Base-by-base conservation (phyloP, 768 basidiomycete species). In the Kwoniella mangroviensis region DNA sequence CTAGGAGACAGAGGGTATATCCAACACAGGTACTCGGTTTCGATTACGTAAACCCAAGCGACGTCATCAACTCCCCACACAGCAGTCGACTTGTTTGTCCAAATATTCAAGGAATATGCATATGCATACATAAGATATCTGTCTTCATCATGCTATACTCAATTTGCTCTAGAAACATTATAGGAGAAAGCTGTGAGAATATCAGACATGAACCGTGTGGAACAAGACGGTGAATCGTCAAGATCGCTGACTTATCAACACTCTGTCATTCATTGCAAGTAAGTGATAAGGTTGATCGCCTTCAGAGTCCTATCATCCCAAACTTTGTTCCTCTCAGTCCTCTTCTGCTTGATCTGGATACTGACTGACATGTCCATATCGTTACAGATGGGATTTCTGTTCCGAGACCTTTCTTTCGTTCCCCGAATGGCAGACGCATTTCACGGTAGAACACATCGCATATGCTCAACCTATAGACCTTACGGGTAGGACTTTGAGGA, bases 371-470 rank as follows among this genome's bases (percentile, higher is more conserved):
- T 34, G 34, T 34, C 6, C 6, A 34, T 34, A 34, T 34, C 6
- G 34, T 7, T 34, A 34, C 56, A 72, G 70, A 24, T 72, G 70
- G 70, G 66, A 72, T 57, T 72, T 58, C 49, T 72, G 70, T 42
- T 19, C 55, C 13, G 49, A 45, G 19, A 58, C 66, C 15, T 72
- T 72, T 58, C 15, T 26, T 9, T 34, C 54, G 3, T 57, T 57
- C 12, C 19, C 40, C 10, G 66, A 72, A 26, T 63, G 66, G 56
- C 57, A 67, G 56, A 41, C 53, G 1, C 70, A 72, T 28, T 72
- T 72, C 40, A 56, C 49, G 6, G 26, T 67, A 2, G 70, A 68
- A n/a, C 70, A 72, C 42, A 43, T 67, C 41, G 60, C 70, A 9
- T 49, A 67, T 55, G 66, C 58, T 17, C 42, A 56, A 56, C 59